Conservation (phyloP, 371 early-diverging fungal genomes). For the Smittium mucronatum region DNA sequence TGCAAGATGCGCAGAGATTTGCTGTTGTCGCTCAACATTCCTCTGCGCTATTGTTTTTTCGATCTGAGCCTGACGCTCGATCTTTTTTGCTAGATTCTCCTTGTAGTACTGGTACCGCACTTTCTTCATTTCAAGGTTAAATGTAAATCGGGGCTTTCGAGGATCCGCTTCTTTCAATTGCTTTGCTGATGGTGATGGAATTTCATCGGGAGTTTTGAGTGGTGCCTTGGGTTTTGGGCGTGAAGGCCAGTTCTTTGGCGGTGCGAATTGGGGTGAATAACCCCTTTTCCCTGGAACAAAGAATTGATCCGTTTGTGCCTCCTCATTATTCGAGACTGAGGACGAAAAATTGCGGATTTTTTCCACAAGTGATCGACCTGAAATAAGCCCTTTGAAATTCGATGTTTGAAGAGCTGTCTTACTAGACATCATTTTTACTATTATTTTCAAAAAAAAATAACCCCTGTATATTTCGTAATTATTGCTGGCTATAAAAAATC, state of each 20-base stretch:
- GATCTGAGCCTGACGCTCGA: conserved; percentile 12
- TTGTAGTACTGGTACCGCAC: conserved; percentile 20
- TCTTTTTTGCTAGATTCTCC: conserved; percentile 15
- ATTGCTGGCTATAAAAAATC: no score
- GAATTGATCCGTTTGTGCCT: conserved; percentile 9
- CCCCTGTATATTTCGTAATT: no score
- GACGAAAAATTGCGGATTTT: no score
- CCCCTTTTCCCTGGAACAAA: conserved; percentile 30
- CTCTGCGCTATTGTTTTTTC: conserved; percentile 9
- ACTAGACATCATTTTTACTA: no score
- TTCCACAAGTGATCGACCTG: no score
- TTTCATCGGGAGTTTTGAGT: conserved; percentile 15
- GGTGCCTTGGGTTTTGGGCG: conserved; percentile 14
- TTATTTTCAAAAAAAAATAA: no score
- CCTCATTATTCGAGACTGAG: no score
- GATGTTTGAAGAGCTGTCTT: no score
- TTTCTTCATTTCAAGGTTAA: conserved; percentile 21
- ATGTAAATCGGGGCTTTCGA: conserved; percentile 13
- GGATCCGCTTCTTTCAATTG: conserved; percentile 9
- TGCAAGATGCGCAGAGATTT: conserved; percentile 12
- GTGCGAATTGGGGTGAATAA: conserved; percentile 31
- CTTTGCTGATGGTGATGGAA: conserved; percentile 18
- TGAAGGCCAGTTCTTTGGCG: conserved; percentile 22
- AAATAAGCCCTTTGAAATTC: no score
- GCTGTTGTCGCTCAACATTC: conserved; percentile 10